These are phyloP conservation scores for Conoideocrella luteorostrata DNA, from an alignment of 2,329 filamentous ascomycete species.

Conservation along the genomic window DNA sequence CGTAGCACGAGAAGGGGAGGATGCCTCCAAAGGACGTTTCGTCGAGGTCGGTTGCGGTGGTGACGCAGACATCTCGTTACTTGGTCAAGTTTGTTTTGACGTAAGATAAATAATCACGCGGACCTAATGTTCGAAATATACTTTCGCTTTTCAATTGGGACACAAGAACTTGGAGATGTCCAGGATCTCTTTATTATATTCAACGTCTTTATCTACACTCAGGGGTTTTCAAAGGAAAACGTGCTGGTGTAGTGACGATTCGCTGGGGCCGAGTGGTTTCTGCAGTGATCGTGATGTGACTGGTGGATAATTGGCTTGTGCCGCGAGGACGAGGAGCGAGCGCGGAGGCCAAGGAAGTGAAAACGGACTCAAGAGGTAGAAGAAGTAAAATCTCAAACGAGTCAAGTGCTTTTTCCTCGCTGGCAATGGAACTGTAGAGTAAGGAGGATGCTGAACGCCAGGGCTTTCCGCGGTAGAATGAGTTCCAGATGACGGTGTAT, in stretches of 20 bases:
- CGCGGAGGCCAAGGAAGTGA: slow-evolving; percentile 25
- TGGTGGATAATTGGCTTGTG: slow-evolving; percentile 20
- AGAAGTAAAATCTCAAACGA: slow-evolving; percentile 15
- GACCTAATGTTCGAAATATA: slow-evolving; percentile 1
- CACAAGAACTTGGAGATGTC: slow-evolving; percentile 17
- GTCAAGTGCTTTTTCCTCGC: slow-evolving; percentile 3
- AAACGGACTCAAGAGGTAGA: slow-evolving; percentile 22
- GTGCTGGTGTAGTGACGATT: slow-evolving; percentile 69
- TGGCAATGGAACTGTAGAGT: slow-evolving; percentile 17
- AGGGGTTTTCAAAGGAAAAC: slow-evolving; percentile 83
- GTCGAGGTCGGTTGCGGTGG: slow-evolving; percentile 58
- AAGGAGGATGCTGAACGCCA: slow-evolving; percentile 7
- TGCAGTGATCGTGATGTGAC: slow-evolving; percentile 33
- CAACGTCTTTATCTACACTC: slow-evolving; percentile 57
- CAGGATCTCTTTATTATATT: slow-evolving; percentile 23
- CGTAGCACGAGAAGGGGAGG: slow-evolving; percentile 82
- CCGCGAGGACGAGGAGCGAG: slow-evolving; percentile 25
- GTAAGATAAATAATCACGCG: slow-evolving; percentile 12
- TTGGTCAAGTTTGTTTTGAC: slow-evolving; percentile 11
- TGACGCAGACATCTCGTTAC: slow-evolving; percentile 63
- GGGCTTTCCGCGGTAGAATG: slow-evolving; percentile 10
- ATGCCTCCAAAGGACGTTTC: slow-evolving; percentile 94
- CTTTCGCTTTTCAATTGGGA: slow-evolving; percentile 6
- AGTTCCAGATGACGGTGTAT: slow-evolving; percentile 14
- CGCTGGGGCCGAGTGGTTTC: slow-evolving; percentile 36